Evolutionary conservation across 2,329 filamentous ascomycete species (phyloP).

Genomic region (Sclerotinia borealis): DNA sequence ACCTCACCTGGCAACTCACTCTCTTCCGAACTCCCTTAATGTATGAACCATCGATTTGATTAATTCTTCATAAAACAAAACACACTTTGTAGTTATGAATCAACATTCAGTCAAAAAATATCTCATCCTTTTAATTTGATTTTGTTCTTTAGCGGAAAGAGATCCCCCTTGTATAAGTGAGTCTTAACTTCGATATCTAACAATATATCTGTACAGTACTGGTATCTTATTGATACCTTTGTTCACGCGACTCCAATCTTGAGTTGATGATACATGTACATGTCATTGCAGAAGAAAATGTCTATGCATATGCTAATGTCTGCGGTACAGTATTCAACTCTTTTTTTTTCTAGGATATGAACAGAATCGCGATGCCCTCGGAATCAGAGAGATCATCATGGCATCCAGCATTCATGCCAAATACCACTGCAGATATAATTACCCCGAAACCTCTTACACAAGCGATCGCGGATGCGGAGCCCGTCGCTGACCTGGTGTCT

Average conservation of each 20-base stretch:
- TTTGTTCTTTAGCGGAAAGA: conserved; percentile 22
- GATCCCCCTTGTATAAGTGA: conserved; percentile 27
- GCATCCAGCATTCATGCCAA: conserved; percentile 48
- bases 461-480: conserved; percentile 5
- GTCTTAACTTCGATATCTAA: neutral
- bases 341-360: conserved; percentile 20
- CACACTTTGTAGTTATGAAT: conserved; percentile 6
- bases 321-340: conserved; percentile 24
- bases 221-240: neutral
- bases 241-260: neutral
- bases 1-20: neutral
- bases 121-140: conserved; percentile 22
- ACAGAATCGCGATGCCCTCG: conserved; percentile 36
- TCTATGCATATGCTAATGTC: neutral
- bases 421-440: conserved; percentile 31
- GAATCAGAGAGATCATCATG: conserved; percentile 41
- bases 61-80: neutral
- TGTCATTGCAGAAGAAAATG: neutral
- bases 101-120: neutral
- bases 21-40: neutral
- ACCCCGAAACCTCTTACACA: conserved; percentile 11
- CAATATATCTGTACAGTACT: neutral
- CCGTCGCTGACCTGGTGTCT: neutral
- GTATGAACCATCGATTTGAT: neutral
- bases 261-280: neutral